phyloP scores from a whole-genome alignment of 169 alveolate species.

The Plasmodium billcollinsi region DNA sequence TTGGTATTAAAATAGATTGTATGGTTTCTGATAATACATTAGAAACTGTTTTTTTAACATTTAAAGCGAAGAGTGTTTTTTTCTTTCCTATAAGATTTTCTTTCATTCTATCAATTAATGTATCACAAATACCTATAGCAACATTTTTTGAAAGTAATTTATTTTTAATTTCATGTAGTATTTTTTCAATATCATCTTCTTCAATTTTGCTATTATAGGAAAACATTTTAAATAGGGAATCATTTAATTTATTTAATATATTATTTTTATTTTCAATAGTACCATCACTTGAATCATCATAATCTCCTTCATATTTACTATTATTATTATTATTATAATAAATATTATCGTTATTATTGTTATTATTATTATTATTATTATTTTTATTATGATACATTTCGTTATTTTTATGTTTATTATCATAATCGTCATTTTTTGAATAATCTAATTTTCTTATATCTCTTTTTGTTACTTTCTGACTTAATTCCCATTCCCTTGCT shows the following conservation, averaged over 20 bases:
- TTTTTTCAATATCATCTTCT: conserved; percentile 90
- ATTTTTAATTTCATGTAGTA: conserved; percentile 87
- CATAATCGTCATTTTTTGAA: conserved; percentile 22
- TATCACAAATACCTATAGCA: conserved; percentile 92
- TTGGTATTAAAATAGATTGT: conserved; percentile 92
- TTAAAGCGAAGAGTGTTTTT: conserved; percentile 89
- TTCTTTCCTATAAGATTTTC: conserved; percentile 88
- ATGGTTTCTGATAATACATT: conserved; percentile 90
- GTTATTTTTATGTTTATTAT: not conserved
- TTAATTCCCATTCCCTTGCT: conserved; percentile 75
- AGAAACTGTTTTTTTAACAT: conserved; percentile 89
- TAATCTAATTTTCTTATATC: conserved; percentile 64
- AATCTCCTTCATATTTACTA: conserved; percentile 43
- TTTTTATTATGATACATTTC: conserved; percentile 12
- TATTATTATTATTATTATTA: not conserved
- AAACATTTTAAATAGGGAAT: conserved; percentile 87
- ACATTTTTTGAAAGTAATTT: conserved; percentile 93
- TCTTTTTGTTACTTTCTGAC: conserved; percentile 36
- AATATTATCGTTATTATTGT: too few species aligned
- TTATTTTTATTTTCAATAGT: conserved; percentile 30
- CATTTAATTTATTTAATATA: conserved; percentile 80
- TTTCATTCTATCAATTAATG: conserved; percentile 89
- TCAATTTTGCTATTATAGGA: conserved; percentile 89
- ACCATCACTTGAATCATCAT: conserved; percentile 62
- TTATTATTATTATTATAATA: not conserved